Base-by-base conservation (phyloP, 179 eudicot genomes). In the Actinidia chinensis region DNA sequence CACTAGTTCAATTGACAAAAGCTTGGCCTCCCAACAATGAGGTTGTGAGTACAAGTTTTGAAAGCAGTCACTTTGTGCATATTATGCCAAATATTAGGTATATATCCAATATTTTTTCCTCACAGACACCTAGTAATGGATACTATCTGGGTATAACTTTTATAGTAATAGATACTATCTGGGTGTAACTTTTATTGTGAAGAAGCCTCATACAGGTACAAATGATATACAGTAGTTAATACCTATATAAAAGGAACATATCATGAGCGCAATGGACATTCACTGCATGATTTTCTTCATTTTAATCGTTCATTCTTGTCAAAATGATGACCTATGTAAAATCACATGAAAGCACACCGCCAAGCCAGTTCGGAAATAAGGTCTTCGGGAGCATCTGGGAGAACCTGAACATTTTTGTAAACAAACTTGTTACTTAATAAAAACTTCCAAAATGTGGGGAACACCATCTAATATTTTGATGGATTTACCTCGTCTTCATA, bases 351-450 rank as follows among this genome's bases (percentile, higher is more conserved):
- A 71, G 61, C 92, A 52, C 87, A 95, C 98, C 98, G 81, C 88
- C 94, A 87, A 79, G 98, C 93, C 18, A 95, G 89, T 85, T 95
- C 98, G 70, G 89, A 85, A 65, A 95, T 95, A 74, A 95, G 95
- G 80, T 95, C 98, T 85, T 87, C 84, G 0, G 98, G 98, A 79
- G 98, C 98, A 79, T 88, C 93, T 8, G 99, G 98, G 77, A 95
- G 94, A 74, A 93, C 86, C 99, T 95, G 85, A 48, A 47, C 8
- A 78, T 65, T 63, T 47, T n/a, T 68, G 36, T 65, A 40, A 68
- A 54, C 6, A 28, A 61, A 6, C n/a, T 52, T 51, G 56, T 79
- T 64, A 71, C 65, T 25, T 71, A 9, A 47, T 28, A 55, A 80
- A 40, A 28, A 51, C 63, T 59, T 51, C 18, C 13, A 11, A n/a